Conservation (phyloP, 495 filamentous ascomycete species). For the Margaritispora aquatica region DNA sequence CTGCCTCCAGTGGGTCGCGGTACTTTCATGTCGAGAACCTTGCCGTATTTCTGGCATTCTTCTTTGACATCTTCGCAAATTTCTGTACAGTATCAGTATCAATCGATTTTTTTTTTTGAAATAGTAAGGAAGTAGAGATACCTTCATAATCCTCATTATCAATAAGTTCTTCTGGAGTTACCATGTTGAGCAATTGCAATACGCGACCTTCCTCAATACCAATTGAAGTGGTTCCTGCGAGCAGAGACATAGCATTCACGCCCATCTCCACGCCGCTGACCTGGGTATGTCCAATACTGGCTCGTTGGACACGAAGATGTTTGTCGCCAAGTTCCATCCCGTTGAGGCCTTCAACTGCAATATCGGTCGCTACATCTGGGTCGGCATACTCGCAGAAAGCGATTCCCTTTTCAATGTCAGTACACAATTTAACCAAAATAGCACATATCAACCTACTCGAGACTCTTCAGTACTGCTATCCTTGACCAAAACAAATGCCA, state of each 20-base stretch:
- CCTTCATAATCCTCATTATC: slow-evolving; percentile 92
- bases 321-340: slow-evolving; percentile 87
- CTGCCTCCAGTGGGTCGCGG: slow-evolving; percentile 79
- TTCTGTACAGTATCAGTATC: slow-evolving; percentile 53
- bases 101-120: background rate
- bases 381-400: slow-evolving; percentile 95
- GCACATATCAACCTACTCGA: slow-evolving; percentile 52
- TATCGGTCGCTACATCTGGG: slow-evolving; percentile 56
- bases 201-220: slow-evolving; percentile 74
- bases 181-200: slow-evolving; percentile 93
- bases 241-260: slow-evolving; percentile 98
- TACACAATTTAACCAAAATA: background rate
- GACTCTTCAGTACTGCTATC: slow-evolving; percentile 82
- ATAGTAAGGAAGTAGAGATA: slow-evolving; percentile 29
- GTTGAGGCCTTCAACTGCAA: slow-evolving; percentile 87
- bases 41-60: slow-evolving; percentile 87
- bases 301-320: slow-evolving; percentile 75
- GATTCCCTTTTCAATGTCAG: slow-evolving; percentile 58
- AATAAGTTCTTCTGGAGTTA: slow-evolving; percentile 90
- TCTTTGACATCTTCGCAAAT: slow-evolving; percentile 88
- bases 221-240: slow-evolving; percentile 81
- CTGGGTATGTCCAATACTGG: slow-evolving; percentile 89
- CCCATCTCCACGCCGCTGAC: slow-evolving; percentile 87
- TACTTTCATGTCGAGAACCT: slow-evolving; percentile 79
- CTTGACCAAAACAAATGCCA: slow-evolving; percentile 87